Conservation (phyloP, 306 rosid species). For the Quillaja saponaria region DNA sequence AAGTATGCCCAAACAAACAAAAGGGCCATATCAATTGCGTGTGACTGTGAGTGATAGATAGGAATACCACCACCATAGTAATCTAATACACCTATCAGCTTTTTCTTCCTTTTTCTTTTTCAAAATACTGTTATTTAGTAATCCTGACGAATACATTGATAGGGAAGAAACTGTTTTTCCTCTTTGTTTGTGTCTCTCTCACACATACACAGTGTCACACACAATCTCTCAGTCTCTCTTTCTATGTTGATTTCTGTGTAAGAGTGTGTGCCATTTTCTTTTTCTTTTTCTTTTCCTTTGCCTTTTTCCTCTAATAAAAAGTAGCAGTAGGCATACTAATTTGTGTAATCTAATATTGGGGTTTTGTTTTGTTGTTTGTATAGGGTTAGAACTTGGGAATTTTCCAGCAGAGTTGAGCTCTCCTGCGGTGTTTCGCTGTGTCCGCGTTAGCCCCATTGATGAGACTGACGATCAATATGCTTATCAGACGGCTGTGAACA, state of each 20-base stretch:
- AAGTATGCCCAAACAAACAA: slow-evolving; percentile 32
- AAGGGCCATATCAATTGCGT: slow-evolving; percentile 56
- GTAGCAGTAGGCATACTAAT: too few species aligned
- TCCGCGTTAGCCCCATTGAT: slow-evolving; percentile 69
- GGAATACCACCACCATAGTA: slow-evolving; percentile 26
- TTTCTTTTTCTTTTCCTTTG: background rate
- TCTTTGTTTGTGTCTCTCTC: slow-evolving; percentile 18
- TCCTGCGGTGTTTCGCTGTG: slow-evolving; percentile 72
- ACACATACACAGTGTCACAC: slow-evolving; percentile 2
- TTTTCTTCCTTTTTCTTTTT: slow-evolving; percentile 11
- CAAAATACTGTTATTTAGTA: slow-evolving; percentile 53
- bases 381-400: slow-evolving; percentile 69
- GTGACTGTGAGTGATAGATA: slow-evolving; percentile 18
- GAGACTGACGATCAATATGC: slow-evolving; percentile 79
- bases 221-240: slow-evolving; percentile 1
- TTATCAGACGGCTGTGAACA: slow-evolving; percentile 86
- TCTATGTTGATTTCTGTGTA: slow-evolving; percentile 35
- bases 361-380: background rate
- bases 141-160: slow-evolving; percentile 52
- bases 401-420: slow-evolving; percentile 73
- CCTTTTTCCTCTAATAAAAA: slow-evolving; percentile 11
- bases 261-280: background rate
- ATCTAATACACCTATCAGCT: slow-evolving; percentile 26
- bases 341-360: background rate
- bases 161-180: slow-evolving; percentile 39